Base-by-base conservation (phyloP, 345 rosid species). In the Ceriops tagal region DNA sequence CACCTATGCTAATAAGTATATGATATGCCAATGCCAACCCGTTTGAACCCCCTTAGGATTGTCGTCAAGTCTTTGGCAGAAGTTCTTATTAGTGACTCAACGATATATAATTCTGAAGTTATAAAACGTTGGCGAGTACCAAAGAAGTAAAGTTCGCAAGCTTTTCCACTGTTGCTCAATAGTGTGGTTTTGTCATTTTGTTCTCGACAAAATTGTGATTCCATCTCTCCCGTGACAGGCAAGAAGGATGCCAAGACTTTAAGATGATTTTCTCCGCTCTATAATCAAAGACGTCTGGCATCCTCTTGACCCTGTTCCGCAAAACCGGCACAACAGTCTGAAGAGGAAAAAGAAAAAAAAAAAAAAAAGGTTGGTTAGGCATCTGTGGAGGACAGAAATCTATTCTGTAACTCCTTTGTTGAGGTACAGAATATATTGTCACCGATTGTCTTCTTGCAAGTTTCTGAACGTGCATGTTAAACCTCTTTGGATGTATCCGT, bases 381-480 rank as follows among this genome's bases (percentile, higher is more conserved):
- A 49, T 55, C 21, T 32, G 34, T 4, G 32, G 39, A 46, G 58
- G 2, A 39, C 21, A 63, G 43, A 55, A 31, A 31, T 11, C 8
- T 20, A 32, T 16, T 18, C 6, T 1, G 22, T 10, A 63, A 75
- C 88, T 86, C 62, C 87, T 97, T 82, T 91, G 99, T 76, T 66
- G 79, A 30, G 97, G 97, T 73, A 86, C 88, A 10, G 83, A 83
- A 77, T 95, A 95, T 34, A 84, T 85, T 60, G 90, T 62, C 49
- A 82, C 72, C 15, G 96, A 88, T 70, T 89, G 97, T 72, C 97
- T 86, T 82, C 97, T 85, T 47, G 96, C 86, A 67, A 91, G 83
- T 77, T 95, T 89, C 72, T 89, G 99, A 2, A 95, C 96, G 9
- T 95, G 99, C 91, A 88, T 86, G 79, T 89, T 89, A 53, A 95